Conservation (phyloP, 1,284 basidiomycete genomes). For the Hypsizygus ulmarius region DNA sequence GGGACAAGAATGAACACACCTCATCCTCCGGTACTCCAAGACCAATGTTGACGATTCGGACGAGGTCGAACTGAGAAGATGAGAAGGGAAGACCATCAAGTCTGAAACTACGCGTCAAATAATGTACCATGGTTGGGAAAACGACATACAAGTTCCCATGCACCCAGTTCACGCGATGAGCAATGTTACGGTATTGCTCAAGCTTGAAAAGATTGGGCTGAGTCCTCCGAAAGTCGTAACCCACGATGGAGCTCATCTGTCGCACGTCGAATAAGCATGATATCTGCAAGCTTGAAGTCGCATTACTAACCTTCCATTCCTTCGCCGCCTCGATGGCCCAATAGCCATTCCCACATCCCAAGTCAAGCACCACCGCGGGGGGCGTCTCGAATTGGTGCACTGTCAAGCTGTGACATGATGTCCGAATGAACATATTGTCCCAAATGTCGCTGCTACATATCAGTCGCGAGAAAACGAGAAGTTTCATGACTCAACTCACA, state of each 20-base stretch:
- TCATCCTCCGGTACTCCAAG: constrained; percentile 71
- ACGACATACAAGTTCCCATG: constrained; percentile 60
- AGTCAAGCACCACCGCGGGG: constrained; percentile 58
- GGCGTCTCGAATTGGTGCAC: constrained; percentile 50
- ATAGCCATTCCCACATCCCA: constrained; percentile 80
- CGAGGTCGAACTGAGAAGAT: constrained; percentile 57
- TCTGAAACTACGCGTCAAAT: constrained; percentile 32
- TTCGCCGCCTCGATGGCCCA: constrained; percentile 69
- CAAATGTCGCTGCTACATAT: constrained; percentile 54
- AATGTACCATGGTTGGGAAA: not conserved
- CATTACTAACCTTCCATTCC: constrained; percentile 55
- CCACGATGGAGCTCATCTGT: constrained; percentile 55
- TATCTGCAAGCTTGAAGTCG: not conserved
- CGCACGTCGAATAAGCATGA: not conserved
- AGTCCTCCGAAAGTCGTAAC: constrained; percentile 53
- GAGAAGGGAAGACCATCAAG: constrained; percentile 62
- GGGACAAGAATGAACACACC: constrained; percentile 34
- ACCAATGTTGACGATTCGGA: constrained; percentile 60
- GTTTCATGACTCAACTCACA: constrained; percentile 39
- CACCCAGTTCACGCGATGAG: constrained; percentile 58
- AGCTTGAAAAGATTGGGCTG: constrained; percentile 53
- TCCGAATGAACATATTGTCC: constrained; percentile 61
- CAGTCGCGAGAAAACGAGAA: constrained; percentile 8
- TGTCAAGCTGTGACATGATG: constrained; percentile 47
- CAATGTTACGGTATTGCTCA: constrained; percentile 34